Percentiles rank a stretch among this genome's conserved stretches.
Conservation (phyloP, 73 alveolate species). For the Paraurostyla sp. region DNA sequence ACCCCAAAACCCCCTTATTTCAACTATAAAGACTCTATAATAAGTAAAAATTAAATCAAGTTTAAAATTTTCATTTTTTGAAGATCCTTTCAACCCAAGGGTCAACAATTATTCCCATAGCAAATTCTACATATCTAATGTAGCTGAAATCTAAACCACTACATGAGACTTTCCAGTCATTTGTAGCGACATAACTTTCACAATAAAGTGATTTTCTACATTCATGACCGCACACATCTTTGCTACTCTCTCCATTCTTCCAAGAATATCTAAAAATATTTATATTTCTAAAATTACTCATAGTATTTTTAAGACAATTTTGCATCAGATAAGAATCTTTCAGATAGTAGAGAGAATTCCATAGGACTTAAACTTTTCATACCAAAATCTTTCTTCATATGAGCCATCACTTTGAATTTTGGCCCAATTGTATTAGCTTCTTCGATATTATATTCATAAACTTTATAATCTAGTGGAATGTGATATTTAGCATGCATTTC, state of each 20-base stretch:
- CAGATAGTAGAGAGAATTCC: constrained; percentile 15
- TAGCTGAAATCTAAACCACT: constrained; percentile 27
- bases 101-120: not conserved
- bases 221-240: constrained; percentile 5
- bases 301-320: not conserved
- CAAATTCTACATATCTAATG: constrained; percentile 1
- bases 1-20: too few species aligned
- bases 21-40: too few species aligned
- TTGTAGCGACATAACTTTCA: constrained; percentile 30
- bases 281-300: not conserved
- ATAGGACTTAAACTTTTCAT: constrained; percentile 13
- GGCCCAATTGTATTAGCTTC: constrained; percentile 16
- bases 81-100: constrained; percentile 35
- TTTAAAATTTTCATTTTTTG: not conserved
- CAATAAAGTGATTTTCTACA: constrained; percentile 36
- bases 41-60: too few species aligned
- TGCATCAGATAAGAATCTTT: constrained; percentile 12
- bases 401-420: not conserved
- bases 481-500: constrained; percentile 49
- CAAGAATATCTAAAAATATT: not conserved
- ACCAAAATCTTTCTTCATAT: constrained; percentile 33
- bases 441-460: constrained; percentile 16
- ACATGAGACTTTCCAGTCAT: constrained; percentile 38
- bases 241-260: constrained; percentile 42
- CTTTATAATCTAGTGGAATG: constrained; percentile 3